Evolutionary conservation across 176 grass and related monocot species (phyloP), one percentile per base, ranked within the genome.

Genomic region (Lolium perenne): DNA sequence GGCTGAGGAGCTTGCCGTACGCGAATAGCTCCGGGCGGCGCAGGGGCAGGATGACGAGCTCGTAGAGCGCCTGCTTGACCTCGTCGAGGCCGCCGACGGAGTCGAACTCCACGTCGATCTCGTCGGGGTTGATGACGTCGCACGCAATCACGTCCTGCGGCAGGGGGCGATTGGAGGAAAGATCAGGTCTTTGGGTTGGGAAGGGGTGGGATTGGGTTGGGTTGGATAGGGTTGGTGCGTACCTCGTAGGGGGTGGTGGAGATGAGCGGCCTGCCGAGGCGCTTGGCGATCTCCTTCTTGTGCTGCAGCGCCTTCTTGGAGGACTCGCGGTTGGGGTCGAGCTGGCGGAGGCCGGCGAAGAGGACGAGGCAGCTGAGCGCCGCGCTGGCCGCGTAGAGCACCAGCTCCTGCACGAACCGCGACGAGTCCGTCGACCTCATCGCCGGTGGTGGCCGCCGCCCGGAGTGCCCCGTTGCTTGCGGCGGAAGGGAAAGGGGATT

Each of bases 271-370:
- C 97, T 89, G 16, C 94, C 97, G 76, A 99, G 97, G 46, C 94
- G 92, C 86, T 88, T 99, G 82, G 94, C 97, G 90, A 99, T 99
- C 88, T 99, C 97, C 92, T 99, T 98, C 92, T 98, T 99, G 38
- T 99, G 88, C 86, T 98, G 91, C 65, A 61, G 84, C 20, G 97
- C 94, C 86, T 98, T 96, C 97, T 95, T 92, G 49, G 73, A 32
- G 25, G 73, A 76, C 73, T 76, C 92, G 47, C 96, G 97, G 84
- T 99, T 94, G 47, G 97, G 97, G 90, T 96, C 94, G 82, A 99
- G 93, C 7, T 99, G 97, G 53, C 92, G 92, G 77, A 99, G 82
- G 25, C 97, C 97, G 4, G 92, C 94, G 88, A 99, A 95, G 94
- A 99, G 94, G 71, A 99, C 97, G 76, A 99, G 92, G 85, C 92